phyloP scores from a whole-genome alignment of 495 filamentous ascomycete species.

The Neurospora terricola region DNA sequence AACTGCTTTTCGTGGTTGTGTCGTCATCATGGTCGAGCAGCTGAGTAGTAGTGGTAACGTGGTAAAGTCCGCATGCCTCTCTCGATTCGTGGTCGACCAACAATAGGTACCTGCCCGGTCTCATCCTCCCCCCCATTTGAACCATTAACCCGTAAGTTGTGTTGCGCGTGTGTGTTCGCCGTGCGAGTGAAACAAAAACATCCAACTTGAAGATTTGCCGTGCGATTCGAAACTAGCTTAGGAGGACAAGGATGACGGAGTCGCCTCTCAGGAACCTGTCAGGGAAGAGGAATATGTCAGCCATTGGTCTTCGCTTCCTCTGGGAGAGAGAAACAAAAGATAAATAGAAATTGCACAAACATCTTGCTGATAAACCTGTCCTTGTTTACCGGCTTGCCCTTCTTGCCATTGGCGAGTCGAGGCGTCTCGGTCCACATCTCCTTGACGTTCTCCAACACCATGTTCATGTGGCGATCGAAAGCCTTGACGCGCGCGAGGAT shows the following conservation, averaged over 20 bases:
- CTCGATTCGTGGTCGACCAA: not conserved
- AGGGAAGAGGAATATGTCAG: constrained; percentile 9
- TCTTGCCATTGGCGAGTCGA: constrained; percentile 60
- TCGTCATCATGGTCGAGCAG: not conserved
- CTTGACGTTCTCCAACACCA: constrained; percentile 45
- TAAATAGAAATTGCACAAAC: constrained; percentile 38
- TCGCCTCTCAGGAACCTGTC: constrained; percentile 86
- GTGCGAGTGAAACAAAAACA: not conserved
- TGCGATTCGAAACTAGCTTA: constrained; percentile 46
- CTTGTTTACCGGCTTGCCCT: constrained; percentile 89
- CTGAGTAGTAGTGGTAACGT: not conserved
- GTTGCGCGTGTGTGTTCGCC: not conserved
- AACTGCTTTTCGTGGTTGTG: not conserved
- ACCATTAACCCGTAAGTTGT: not conserved
- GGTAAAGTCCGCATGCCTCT: not conserved
- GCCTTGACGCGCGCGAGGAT: constrained; percentile 34
- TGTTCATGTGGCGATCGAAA: constrained; percentile 34
- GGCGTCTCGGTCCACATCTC: constrained; percentile 99
- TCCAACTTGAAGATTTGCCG: not conserved
- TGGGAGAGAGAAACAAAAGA: not conserved
- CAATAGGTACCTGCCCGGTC: not conserved
- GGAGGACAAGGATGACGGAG: constrained; percentile 83
- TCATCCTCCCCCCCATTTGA: not conserved
- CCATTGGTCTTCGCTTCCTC: constrained; percentile 1
- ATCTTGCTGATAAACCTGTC: constrained; percentile 98